Percentiles rank a stretch among this genome's conserved stretches.
These are phyloP conservation scores for Colletotrichum plurivorum DNA, from an alignment of 2,329 filamentous ascomycete genomes.

Conservation along the genomic window DNA sequence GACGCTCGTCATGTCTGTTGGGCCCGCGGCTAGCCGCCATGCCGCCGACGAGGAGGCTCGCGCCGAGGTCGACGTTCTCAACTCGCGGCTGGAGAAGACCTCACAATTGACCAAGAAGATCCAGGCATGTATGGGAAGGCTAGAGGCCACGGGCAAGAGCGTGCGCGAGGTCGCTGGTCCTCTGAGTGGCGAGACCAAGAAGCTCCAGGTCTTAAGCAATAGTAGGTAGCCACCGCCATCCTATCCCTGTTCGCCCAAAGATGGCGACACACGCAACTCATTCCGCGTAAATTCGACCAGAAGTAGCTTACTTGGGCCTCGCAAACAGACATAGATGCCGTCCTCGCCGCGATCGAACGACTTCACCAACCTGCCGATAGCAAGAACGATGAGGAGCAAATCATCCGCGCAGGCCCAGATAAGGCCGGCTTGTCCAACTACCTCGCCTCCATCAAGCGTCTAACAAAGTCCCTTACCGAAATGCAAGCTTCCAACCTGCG, in stretches of 20 bases:
- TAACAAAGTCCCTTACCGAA: slow-evolving; percentile 86
- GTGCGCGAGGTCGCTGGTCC: slow-evolving; percentile 94
- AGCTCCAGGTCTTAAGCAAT: slow-evolving; percentile 86
- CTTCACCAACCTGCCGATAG: slow-evolving; percentile 93
- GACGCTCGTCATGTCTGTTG: slow-evolving; percentile 64
- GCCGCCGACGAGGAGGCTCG: slow-evolving; percentile 76
- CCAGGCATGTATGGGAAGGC: slow-evolving; percentile 84
- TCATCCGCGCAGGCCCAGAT: slow-evolving; percentile 89
- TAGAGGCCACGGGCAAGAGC: slow-evolving; percentile 90
- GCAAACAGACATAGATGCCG: slow-evolving; percentile 81
- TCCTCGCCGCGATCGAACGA: slow-evolving; percentile 89
- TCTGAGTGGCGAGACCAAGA: slow-evolving; percentile 92
- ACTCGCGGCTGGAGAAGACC: slow-evolving; percentile 88
- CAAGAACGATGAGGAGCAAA: slow-evolving; percentile 90
- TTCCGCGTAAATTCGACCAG: neutral
- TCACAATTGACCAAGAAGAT: slow-evolving; percentile 96
- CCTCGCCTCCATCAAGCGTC: slow-evolving; percentile 88
- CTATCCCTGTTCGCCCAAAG: neutral
- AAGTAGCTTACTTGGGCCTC: neutral
- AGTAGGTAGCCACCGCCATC: slow-evolving; percentile 65
- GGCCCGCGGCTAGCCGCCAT: slow-evolving; percentile 61
- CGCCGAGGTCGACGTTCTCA: slow-evolving; percentile 79
- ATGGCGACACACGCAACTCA: neutral
- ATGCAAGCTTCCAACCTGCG: slow-evolving; percentile 92
- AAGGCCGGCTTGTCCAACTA: slow-evolving; percentile 87